Evolutionary conservation across 257 asterid species (phyloP), one percentile per base, ranked within the genome.

Genomic region (Solanum pennellii): DNA sequence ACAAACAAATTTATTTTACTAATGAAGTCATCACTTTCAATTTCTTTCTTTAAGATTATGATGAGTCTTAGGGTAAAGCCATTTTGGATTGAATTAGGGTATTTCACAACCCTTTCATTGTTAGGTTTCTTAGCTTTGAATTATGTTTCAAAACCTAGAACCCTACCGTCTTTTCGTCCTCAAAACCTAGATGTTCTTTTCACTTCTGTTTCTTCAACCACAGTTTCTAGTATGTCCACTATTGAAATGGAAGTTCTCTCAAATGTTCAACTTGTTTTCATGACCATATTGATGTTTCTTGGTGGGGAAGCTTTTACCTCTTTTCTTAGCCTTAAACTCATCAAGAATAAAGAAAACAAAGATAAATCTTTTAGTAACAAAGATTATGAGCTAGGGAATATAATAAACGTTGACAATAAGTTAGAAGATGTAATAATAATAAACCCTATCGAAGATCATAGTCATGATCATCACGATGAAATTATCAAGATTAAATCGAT

Each of bases 241-340:
- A 72, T 91, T 0, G 94, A 93, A 73, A 93, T 92, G 94, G 96
- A 91, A 87, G 88, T 83, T n/a, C 92, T 93, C 52, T 92, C 96
- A 66, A 80, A 89, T 42, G 18, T 71, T 14, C 96, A 93, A 37
- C 94, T 93, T 33, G 23, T 92, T 9, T 16, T 93, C 37, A 25
- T 92, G 7, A 92, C 91, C 35, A 5, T 90, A 44, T 44, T 93
- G 45, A 93, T 92, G 94, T 85, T 92, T 47, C 3, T 42, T 2
- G 94, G 96, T 16, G 96, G 94, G 6, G 94, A 92, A 83, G 91
- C 90, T 29, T 92, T 92, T 74, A 84, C 87, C 3, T 93, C 94
- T 60, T 59, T 91, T 85, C 87, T 93, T 52, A 86, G 37, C 14
- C 92, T 93, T 84, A 89, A 77, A 9, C 47, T 91, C 6, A 56